Evolutionary conservation across 352 stramenopile genomes (phyloP).

Genomic region (Blastocystis sp.): DNA sequence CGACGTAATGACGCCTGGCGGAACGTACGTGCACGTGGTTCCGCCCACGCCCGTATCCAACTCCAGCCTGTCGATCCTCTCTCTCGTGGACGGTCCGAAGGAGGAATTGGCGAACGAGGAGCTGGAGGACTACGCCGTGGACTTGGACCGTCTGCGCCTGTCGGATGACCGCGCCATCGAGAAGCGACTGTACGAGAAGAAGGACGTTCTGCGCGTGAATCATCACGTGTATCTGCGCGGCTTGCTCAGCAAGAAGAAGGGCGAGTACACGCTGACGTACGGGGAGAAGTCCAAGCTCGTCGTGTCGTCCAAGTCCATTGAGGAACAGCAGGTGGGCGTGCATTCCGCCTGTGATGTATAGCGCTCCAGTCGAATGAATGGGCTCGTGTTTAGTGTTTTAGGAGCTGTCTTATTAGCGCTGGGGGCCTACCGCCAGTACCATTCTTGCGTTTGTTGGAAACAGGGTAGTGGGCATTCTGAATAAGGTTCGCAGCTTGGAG

Average conservation of each 20-base stretch:
- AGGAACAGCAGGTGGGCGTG: not conserved
- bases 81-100: not conserved
- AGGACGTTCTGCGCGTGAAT: not conserved
- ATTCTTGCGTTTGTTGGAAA: conserved; percentile 1
- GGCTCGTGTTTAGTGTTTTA: conserved; percentile 6
- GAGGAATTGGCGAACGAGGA: conserved; percentile 3
- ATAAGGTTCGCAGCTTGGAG: not conserved
- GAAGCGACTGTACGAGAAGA: not conserved
- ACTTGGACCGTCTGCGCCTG: not conserved
- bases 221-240: conserved; percentile 38
- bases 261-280: not conserved
- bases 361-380: not conserved
- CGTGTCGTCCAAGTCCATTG: conserved; percentile 29
- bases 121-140: not conserved
- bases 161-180: not conserved
- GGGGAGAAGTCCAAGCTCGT: conserved; percentile 14
- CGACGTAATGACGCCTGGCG: conserved; percentile 17
- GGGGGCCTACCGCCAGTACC: conserved; percentile 24
- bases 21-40: not conserved
- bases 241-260: conserved; percentile 8
- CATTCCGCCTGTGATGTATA: not conserved
- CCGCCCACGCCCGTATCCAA: not conserved
- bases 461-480: not conserved
- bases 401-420: not conserved
- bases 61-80: not conserved